Conservation (phyloP, 495 filamentous ascomycete species). For the Chaetomium tenue region DNA sequence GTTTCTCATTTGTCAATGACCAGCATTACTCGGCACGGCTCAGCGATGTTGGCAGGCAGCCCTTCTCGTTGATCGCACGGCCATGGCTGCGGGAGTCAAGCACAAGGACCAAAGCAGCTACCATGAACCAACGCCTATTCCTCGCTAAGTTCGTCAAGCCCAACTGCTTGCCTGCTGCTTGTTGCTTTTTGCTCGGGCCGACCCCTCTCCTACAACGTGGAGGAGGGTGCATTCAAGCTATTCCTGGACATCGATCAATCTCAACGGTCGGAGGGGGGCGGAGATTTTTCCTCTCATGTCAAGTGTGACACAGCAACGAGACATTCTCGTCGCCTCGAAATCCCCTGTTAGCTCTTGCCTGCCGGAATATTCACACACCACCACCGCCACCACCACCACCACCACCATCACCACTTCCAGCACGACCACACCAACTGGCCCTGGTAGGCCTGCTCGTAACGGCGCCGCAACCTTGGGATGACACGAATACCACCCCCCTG, state of each 20-base stretch:
- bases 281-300: background rate
- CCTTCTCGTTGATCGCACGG: background rate
- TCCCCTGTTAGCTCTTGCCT: background rate
- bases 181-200: slow-evolving; percentile 5
- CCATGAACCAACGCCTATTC: background rate
- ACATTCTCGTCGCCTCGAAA: background rate
- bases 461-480: background rate
- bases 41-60: too few species aligned
- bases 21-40: background rate
- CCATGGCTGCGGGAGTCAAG: background rate
- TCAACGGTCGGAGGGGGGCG: background rate
- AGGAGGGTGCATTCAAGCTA: background rate
- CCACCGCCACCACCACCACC: background rate
- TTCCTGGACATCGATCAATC: background rate
- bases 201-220: background rate
- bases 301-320: background rate
- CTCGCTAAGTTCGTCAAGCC: too few species aligned
- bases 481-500: too few species aligned
- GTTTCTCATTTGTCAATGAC: background rate
- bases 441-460: background rate
- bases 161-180: background rate
- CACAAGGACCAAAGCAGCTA: background rate
- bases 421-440: too few species aligned
- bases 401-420: too few species aligned
- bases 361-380: background rate